Percentiles rank a stretch among this genome's conserved stretches.
phyloP scores from a whole-genome alignment of 768 basidiomycete species.

The Panus rudis region DNA sequence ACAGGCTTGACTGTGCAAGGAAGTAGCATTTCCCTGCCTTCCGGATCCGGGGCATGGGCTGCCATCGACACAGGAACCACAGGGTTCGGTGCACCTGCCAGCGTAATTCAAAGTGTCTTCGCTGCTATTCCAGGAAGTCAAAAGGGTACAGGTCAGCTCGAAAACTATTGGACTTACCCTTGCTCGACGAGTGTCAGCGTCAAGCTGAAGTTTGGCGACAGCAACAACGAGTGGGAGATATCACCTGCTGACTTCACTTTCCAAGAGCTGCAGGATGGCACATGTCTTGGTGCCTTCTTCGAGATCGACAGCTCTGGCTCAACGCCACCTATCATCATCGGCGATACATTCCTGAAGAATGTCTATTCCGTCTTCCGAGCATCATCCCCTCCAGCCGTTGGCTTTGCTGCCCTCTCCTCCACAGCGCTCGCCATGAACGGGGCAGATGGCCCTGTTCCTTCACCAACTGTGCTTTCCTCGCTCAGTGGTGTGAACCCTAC shows the following conservation, averaged over 20 bases:
- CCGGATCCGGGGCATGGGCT: slow-evolving; percentile 46
- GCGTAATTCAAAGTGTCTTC: slow-evolving; percentile 54
- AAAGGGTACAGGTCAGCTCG: slow-evolving; percentile 53
- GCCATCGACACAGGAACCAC: slow-evolving; percentile 98
- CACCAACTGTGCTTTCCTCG: slow-evolving; percentile 39
- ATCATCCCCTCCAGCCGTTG: slow-evolving; percentile 73
- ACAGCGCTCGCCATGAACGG: slow-evolving; percentile 43
- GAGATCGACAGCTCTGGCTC: slow-evolving; percentile 43
- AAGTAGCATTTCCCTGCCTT: slow-evolving; percentile 36
- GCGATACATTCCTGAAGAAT: slow-evolving; percentile 95
- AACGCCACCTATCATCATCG: slow-evolving; percentile 78
- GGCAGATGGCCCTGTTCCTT: slow-evolving; percentile 35
- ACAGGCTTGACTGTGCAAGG: slow-evolving; percentile 61
- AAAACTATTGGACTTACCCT: slow-evolving; percentile 85
- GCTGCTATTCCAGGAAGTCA: slow-evolving; percentile 65
- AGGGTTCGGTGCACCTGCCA: slow-evolving; percentile 75
- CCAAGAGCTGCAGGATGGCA: slow-evolving; percentile 39
- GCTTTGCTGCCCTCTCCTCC: slow-evolving; percentile 72
- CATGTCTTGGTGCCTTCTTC: slow-evolving; percentile 87
- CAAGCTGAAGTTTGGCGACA: slow-evolving; percentile 66
- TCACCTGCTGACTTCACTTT: slow-evolving; percentile 73
- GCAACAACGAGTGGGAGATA: slow-evolving; percentile 56
- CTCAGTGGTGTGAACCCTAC: slow-evolving; percentile 6
- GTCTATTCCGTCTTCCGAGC: slow-evolving; percentile 88
- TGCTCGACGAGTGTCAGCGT: slow-evolving; percentile 64